Base-by-base conservation (phyloP, 106 monocot species). In the Vanilla planifolia region DNA sequence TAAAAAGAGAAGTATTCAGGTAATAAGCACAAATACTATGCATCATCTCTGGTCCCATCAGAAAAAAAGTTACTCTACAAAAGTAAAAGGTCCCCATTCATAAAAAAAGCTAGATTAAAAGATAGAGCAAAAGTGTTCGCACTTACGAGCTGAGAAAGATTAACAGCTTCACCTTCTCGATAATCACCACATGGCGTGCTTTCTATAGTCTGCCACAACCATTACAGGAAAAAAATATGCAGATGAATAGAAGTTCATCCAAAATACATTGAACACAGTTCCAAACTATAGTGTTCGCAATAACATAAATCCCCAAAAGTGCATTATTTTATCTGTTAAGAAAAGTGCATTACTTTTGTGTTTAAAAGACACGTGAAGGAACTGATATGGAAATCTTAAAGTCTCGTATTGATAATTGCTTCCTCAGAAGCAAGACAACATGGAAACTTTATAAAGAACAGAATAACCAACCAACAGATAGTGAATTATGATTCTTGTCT, bases 141-240 rank as follows among this genome's bases (percentile, higher is more conserved):
- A 73, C 81, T 78, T 81, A 93, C 93, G 51, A 94, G 85, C 63
- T 85, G 89, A 32, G 93, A 94, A 75, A 89, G 77, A 53, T 79
- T 85, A 46, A 94, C 93, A 19, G 81, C 89, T 73, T 75, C 81
- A 44, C 85, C 89, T 72, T 83, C 93, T 65, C 67, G 65, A 67
- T 60, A 77, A 6, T 82, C 89, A 44, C 85, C 93, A 71, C 77
- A 85, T 11, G 89, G 77, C 64, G 82, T 94, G 40, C 93, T 94
- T 70, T 94, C 93, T 75, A 94, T 83, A 48, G 89, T 94, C 93
- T 94, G 72, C 60, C 15, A 67, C 8, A 25, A 56, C 43, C 53
- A 24, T 44, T 37, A 35, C 41, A n/a, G 20, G 41, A 65, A 36
- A 29, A 34, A 32, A 26, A 74, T 45, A 10, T 34, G 32, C 20